These are phyloP conservation scores for Megacollybia marginata DNA, from an alignment of 768 basidiomycete species.

Conservation along the genomic window DNA sequence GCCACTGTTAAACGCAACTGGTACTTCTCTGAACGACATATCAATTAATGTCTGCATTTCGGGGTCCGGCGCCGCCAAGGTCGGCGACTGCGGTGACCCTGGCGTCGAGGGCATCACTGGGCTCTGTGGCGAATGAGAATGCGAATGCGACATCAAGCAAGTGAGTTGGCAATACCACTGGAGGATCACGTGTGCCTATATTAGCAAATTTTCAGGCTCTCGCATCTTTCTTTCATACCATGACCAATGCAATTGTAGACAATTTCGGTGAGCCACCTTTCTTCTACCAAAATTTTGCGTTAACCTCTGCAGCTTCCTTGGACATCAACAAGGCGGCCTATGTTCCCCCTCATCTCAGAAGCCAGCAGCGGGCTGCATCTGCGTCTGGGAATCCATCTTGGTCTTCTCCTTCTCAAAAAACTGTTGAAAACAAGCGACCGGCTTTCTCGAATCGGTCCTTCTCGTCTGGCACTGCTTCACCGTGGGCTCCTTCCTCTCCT, in stretches of 20 bases:
- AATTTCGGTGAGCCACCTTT: slow-evolving; percentile 48
- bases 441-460: slow-evolving; percentile 56
- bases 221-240: slow-evolving; percentile 24
- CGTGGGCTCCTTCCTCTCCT: slow-evolving; percentile 36
- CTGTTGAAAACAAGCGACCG: slow-evolving; percentile 43
- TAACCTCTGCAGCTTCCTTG: slow-evolving; percentile 55
- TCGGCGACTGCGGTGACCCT: slow-evolving; percentile 33
- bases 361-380: slow-evolving; percentile 78
- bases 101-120: slow-evolving; percentile 23
- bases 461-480: slow-evolving; percentile 39
- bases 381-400: slow-evolving; percentile 46
- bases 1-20: slow-evolving; percentile 44
- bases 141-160: slow-evolving; percentile 52
- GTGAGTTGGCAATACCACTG: neutral
- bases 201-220: neutral
- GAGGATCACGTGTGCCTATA: neutral
- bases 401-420: slow-evolving; percentile 8
- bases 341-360: slow-evolving; percentile 85
- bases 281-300: slow-evolving; percentile 1
- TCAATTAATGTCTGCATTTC: slow-evolving; percentile 72
- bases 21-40: slow-evolving; percentile 54
- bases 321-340: slow-evolving; percentile 76
- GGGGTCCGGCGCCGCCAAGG: slow-evolving; percentile 52
- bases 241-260: slow-evolving; percentile 91
- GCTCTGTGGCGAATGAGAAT: slow-evolving; percentile 44